These are phyloP conservation scores for Stentor roeselii DNA, from an alignment of 73 alveolate species.

Conservation along the genomic window DNA sequence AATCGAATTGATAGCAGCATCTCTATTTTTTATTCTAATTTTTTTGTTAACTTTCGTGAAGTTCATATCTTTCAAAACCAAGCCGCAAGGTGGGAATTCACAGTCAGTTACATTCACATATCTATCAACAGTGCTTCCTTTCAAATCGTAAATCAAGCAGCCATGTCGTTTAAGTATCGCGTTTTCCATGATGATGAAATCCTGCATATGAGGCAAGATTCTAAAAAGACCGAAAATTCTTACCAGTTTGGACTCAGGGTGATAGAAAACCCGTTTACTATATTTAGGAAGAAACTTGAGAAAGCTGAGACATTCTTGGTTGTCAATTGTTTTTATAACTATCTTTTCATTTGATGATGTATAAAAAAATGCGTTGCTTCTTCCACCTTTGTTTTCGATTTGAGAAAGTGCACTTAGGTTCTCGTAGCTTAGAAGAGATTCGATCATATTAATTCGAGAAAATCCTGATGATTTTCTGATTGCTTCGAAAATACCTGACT, in stretches of 20 bases:
- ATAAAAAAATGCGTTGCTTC: background rate
- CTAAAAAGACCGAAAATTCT: background rate
- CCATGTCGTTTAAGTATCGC: background rate
- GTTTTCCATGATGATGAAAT: background rate
- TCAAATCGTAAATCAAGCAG: background rate
- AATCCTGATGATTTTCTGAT: background rate
- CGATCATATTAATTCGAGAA: background rate
- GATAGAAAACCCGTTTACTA: background rate
- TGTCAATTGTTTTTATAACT: background rate
- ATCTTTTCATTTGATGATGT: background rate
- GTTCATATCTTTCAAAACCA: background rate
- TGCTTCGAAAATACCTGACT: background rate
- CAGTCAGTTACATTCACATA: background rate
- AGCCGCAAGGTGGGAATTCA: background rate
- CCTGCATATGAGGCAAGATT: background rate
- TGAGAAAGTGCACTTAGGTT: background rate
- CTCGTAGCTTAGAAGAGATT: background rate
- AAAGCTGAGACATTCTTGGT: background rate
- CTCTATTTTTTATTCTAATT: too few species aligned
- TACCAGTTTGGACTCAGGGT: background rate
- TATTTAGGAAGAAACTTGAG: background rate
- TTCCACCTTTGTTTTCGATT: background rate
- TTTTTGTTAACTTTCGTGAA: too few species aligned
- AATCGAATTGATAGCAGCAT: background rate
- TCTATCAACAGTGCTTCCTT: background rate